Evolutionary conservation across 352 stramenopile species (phyloP).

Genomic region (Ophiocytium majus): DNA sequence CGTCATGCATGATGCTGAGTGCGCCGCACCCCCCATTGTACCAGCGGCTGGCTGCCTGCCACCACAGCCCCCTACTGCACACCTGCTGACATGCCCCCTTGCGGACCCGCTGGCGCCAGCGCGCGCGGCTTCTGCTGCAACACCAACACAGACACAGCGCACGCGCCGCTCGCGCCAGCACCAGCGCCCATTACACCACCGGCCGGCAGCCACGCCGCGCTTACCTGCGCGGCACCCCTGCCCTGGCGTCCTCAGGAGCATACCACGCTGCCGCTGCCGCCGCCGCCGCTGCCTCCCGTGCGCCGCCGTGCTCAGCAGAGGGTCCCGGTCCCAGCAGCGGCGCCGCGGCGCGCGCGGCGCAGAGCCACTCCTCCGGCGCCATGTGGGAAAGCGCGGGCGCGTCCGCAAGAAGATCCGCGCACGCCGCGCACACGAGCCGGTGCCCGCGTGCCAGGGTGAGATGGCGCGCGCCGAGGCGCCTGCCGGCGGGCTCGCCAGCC

Average conservation of each 20-base stretch:
- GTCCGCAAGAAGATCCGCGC: constrained; percentile 3
- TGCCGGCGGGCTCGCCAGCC: not conserved
- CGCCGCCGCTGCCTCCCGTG: not conserved
- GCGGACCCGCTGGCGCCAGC: too few relatives aligned
- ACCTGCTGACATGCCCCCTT: too few relatives aligned
- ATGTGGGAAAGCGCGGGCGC: not conserved
- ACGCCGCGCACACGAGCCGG: not conserved
- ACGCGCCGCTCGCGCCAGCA: too few relatives aligned
- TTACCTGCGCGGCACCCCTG: not conserved
- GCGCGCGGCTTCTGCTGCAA: too few relatives aligned
- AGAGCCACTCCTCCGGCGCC: not conserved
- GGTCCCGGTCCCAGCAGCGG: not conserved
- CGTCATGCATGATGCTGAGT: too few relatives aligned
- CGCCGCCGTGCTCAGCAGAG: too few relatives aligned
- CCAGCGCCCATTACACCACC: too few relatives aligned
- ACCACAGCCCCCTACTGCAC: too few relatives aligned
- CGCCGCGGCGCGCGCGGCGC: not conserved
- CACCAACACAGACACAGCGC: too few relatives aligned
- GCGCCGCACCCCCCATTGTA: too few relatives aligned
- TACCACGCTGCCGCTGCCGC: not conserved
- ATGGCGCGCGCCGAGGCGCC: not conserved
- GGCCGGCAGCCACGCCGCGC: too few relatives aligned
- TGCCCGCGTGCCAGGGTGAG: constrained; percentile 7
- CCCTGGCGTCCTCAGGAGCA: not conserved
- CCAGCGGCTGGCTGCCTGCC: too few relatives aligned